Evolutionary conservation across 2,329 filamentous ascomycete genomes (phyloP).

Genomic region (Verticillium nonalfalfae): DNA sequence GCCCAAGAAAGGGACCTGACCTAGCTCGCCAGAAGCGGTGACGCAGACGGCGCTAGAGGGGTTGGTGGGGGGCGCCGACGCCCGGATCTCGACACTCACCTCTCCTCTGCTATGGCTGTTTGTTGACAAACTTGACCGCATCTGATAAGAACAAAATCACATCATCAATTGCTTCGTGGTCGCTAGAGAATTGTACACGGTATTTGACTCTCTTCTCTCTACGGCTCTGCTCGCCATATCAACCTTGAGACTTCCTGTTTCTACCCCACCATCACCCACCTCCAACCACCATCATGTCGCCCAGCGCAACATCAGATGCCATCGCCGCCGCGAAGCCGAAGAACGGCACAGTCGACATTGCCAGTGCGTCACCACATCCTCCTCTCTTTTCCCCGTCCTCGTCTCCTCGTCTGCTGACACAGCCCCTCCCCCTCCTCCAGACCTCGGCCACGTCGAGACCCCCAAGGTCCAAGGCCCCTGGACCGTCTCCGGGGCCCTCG

Average conservation of each 20-base stretch:
- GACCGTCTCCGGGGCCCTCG: slow-evolving; percentile 15
- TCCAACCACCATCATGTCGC: not conserved
- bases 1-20: not conserved
- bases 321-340: not conserved
- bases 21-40: not conserved
- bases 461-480: slow-evolving; percentile 15
- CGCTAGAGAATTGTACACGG: not conserved
- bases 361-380: slow-evolving; percentile 1
- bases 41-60: not conserved
- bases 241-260: not conserved
- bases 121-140: not conserved
- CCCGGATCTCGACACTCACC: not conserved
- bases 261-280: not conserved
- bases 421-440: slow-evolving; percentile 1
- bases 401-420: not conserved
- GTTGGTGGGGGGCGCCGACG: not conserved
- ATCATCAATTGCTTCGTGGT: not conserved
- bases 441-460: slow-evolving; percentile 15
- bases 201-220: not conserved
- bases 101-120: not conserved
- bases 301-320: not conserved
- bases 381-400: not conserved
- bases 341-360: slow-evolving; percentile 7
- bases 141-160: not conserved
- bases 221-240: too few relatives aligned